Evolutionary conservation across 257 asterid species (phyloP), one percentile per base, ranked within the genome.

Genomic region (Penstemon newberryi): DNA sequence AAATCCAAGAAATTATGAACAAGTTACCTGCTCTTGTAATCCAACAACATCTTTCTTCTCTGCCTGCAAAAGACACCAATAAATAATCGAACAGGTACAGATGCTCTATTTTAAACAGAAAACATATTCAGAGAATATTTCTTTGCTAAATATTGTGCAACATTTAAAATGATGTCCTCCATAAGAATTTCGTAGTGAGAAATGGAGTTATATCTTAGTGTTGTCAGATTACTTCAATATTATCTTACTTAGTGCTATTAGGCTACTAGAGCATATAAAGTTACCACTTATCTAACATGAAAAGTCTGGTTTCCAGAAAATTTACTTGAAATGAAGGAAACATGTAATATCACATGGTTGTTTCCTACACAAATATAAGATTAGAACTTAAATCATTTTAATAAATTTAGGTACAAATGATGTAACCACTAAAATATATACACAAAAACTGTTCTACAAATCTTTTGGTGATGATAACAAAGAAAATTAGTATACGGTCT

Each of bases 11-110:
- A 51, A 39, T 66, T 72, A 57, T 25, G 38, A 74, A 42, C 51
- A 13, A 45, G 55, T 56, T 78, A 92, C 97, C 96, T 91, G 99
- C 67, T 94, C 99, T 81, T 89, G 99, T 79, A 86, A 75, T 58
- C 97, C 97, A 60, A 90, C 86, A 60, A 89, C 75, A 68, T 94
- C 99, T 76, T 75, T 91, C 86, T 89, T 94, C 57, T 94, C 97
- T 15, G 95, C 96, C 99, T 91, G 96, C 67, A 64, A 63, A 74
- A 71, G 75, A 77, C 65, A 52, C 33, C 33, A 37, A 45, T 12
- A 46, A 8, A 12, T 15, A 25, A 25, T 25, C 33, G 2, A 25
- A 25, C 33, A 25, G 33, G 33, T 25, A 25, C 2, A 25, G 33
- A 25, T 25, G 33, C 33, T 25, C 33, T 25, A 25, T 25, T 25